A percentile compares a stretch with the other conserved stretches of the same genome.
phyloP scores from a whole-genome alignment of 2,329 filamentous ascomycete genomes.

The Scedosporium boydii region DNA sequence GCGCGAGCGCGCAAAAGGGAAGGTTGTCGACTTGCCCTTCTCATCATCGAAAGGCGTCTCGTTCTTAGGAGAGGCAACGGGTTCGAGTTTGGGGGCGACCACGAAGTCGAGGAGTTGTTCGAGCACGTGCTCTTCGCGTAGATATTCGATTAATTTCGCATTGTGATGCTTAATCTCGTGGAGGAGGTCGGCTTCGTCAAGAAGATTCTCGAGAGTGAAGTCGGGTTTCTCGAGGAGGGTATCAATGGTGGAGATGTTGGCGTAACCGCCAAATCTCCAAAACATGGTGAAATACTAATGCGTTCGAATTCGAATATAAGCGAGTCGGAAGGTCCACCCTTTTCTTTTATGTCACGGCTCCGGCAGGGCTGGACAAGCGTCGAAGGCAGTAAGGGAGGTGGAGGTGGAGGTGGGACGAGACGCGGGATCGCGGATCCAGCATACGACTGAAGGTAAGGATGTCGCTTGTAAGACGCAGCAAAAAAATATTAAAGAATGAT shows the following conservation, averaged over 20 bases:
- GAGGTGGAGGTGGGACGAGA: neutral
- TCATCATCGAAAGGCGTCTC: constrained; percentile 21
- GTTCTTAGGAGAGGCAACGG: constrained; percentile 39
- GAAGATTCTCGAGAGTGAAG: constrained; percentile 87
- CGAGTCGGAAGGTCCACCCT: neutral
- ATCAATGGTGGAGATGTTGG: constrained; percentile 93
- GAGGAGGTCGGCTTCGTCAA: constrained; percentile 92
- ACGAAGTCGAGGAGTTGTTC: constrained; percentile 86
- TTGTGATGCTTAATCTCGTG: constrained; percentile 98
- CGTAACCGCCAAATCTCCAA: constrained; percentile 98
- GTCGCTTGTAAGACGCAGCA: neutral
- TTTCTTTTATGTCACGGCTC: constrained; percentile 21
- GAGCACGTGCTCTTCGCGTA: constrained; percentile 79
- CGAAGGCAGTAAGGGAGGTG: neutral
- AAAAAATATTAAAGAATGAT: neutral
- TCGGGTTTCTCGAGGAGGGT: constrained; percentile 94
- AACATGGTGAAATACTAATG: constrained; percentile 64
- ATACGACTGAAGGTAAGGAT: neutral
- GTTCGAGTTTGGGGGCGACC: constrained; percentile 63
- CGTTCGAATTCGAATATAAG: constrained; percentile 12
- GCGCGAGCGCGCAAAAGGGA: constrained; percentile 40
- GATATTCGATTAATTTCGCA: constrained; percentile 90
- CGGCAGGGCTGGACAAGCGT: constrained; percentile 14
- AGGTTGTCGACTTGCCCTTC: constrained; percentile 30
- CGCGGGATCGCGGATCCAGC: constrained; percentile 1